Base-by-base conservation (phyloP, 768 basidiomycete species). In the Candolleomyces efflorescens region DNA sequence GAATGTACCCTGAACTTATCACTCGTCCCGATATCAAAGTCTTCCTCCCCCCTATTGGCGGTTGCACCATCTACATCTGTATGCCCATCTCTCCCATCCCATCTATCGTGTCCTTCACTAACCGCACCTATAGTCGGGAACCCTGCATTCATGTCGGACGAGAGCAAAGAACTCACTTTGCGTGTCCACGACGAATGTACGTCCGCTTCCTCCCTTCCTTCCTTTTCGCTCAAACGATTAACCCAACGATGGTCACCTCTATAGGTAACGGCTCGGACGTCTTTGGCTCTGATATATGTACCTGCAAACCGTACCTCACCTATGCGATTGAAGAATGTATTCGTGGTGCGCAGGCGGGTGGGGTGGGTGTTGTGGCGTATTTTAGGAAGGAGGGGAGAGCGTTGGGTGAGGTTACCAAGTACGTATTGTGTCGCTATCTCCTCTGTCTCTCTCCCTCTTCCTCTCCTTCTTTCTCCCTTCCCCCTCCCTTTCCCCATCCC, bases 321-420 rank as follows among this genome's bases (percentile, higher is more conserved):
- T 97, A 90, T 66, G 93, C 94, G 11, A 97, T 98, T 62, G 88
- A 94, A 69, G 94, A 98, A 67, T 94, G 92, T 59, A 88, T 97
- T 63, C 86, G 88, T 32, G 81, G 84, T 48, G 94, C 79, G 2
- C 81, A 82, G 55, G 67, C 68, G 13, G 73, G 73, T 66, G 96
- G 96, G 23, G 92, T 97, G 23, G 96, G 96, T 18, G 81, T 94
- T 24, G 90, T 96, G 17, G 87, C 95, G 10, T 98, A 98, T 73
- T 95, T 96, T 82, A 81, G 94, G 55, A 94, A 96, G 68, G 93
- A 96, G 71, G 94, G 94, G 11, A 82, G 95, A 43, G 93, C 93
- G 0, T 78, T 98, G 1, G 95, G 95, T 2, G 95, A 98, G 71
- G 94, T 96, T 12, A 93, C 92, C 46, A 94, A 93, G 84, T 90